These are phyloP conservation scores for Kuraishia molischiana DNA, from an alignment of 805 yeast genomes.

Conservation along the genomic window DNA sequence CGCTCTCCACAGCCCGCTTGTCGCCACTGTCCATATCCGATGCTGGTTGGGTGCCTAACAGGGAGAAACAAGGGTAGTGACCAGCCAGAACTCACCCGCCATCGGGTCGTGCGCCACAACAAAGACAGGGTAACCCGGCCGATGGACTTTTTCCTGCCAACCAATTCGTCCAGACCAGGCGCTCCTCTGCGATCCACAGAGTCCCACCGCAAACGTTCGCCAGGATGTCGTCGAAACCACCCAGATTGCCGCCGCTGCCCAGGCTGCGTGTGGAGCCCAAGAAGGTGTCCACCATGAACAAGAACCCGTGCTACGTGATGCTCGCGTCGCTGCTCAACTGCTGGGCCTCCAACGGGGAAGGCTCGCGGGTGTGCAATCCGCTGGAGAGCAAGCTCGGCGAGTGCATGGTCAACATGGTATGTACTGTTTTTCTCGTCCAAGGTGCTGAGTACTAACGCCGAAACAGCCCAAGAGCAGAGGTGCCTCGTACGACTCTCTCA, in stretches of 20 bases:
- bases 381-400: conserved; percentile 61
- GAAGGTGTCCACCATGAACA: conserved; percentile 47
- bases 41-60: too few species aligned
- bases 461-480: conserved; percentile 21
- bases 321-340: conserved; percentile 85
- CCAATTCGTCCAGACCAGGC: too few species aligned
- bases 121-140: too few species aligned
- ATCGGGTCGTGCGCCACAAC: too few species aligned
- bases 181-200: too few species aligned
- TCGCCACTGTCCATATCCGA: too few species aligned
- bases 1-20: too few species aligned
- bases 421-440: not conserved
- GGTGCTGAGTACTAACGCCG: conserved; percentile 1
- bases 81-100: too few species aligned
- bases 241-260: conserved; percentile 57
- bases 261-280: conserved; percentile 47
- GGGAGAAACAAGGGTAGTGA: too few species aligned
- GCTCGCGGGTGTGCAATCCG: conserved; percentile 52
- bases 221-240: conserved; percentile 1
- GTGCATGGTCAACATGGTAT: conserved; percentile 48
- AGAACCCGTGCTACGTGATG: conserved; percentile 67
- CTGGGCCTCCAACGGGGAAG: conserved; percentile 95
- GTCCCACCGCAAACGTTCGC: too few species aligned
- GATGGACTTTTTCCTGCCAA: too few species aligned
- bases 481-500: conserved; percentile 33